Percentiles rank a stretch among this genome's conserved stretches.
Evolutionary conservation across 2,329 filamentous ascomycete genomes (phyloP).

Genomic region (Penicillium sp.): DNA sequence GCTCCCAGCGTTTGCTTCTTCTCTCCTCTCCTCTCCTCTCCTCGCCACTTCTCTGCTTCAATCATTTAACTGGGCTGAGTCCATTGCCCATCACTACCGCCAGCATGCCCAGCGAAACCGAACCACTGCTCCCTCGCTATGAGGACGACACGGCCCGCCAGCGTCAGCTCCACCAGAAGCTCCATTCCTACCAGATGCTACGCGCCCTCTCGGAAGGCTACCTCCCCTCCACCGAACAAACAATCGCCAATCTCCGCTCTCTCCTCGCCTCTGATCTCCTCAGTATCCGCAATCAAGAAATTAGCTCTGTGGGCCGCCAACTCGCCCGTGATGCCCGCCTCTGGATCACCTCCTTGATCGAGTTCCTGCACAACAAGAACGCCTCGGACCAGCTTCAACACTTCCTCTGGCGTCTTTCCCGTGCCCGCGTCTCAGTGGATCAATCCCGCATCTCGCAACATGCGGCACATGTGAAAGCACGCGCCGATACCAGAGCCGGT

Average conservation of each 20-base stretch:
- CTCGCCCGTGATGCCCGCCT: constrained; percentile 73
- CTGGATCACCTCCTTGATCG: constrained; percentile 79
- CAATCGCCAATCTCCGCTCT: constrained; percentile 77
- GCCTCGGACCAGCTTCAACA: constrained; percentile 84
- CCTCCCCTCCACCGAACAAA: constrained; percentile 89
- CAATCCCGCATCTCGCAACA: constrained; percentile 65
- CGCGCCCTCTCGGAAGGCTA: constrained; percentile 80
- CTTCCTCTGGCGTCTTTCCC: constrained; percentile 81
- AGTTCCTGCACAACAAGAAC: constrained; percentile 84
- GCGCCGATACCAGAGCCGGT: constrained; percentile 74
- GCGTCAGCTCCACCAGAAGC: constrained; percentile 79
- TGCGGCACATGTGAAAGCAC: constrained; percentile 66
- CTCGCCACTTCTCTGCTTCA: background rate
- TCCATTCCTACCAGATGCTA: constrained; percentile 91
- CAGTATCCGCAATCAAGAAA: constrained; percentile 72
- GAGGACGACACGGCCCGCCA: constrained; percentile 77
- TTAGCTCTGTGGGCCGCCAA: constrained; percentile 77
- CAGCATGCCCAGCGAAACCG: constrained; percentile 61
- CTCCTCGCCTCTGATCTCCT: constrained; percentile 78
- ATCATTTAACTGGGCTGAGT: too few relatives aligned
- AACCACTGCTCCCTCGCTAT: constrained; percentile 79
- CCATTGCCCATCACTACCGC: background rate
- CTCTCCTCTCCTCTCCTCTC: too few relatives aligned
- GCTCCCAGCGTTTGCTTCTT: background rate
- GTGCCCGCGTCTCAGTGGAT: constrained; percentile 73